Conservation (phyloP, 2,329 filamentous ascomycete genomes). For the Sodiomyces alkalinus region DNA sequence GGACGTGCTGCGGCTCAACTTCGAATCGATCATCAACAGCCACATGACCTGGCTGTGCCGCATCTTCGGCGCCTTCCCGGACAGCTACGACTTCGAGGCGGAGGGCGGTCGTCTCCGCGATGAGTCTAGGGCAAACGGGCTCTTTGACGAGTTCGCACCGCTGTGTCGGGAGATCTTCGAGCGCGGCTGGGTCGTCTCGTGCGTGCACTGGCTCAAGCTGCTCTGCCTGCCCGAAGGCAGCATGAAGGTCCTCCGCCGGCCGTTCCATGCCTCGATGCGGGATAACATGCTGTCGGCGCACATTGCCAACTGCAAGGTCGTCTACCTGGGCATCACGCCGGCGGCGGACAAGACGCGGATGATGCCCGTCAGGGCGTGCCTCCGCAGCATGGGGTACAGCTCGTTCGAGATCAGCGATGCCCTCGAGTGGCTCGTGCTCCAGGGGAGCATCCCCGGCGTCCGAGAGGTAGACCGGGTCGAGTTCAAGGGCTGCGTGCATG, state of each 20-base stretch:
- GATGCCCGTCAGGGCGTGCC: background rate
- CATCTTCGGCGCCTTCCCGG: background rate
- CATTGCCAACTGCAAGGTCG: background rate
- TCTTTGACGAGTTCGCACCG: too few species aligned
- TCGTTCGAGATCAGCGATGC: background rate
- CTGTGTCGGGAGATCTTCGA: too few species aligned
- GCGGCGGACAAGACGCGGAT: background rate
- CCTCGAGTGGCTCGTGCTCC: background rate
- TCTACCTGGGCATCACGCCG: conserved; percentile 1
- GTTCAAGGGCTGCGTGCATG: background rate
- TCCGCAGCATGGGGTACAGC: background rate
- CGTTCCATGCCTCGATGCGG: background rate
- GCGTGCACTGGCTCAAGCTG: background rate
- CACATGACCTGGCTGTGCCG: background rate
- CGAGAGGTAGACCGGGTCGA: background rate
- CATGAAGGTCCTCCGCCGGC: background rate
- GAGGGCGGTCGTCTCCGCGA: too few species aligned
- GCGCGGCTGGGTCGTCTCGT: too few species aligned
- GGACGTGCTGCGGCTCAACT: background rate
- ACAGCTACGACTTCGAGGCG: background rate
- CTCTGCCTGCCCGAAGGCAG: background rate
- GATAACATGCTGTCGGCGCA: background rate
- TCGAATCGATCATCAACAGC: background rate
- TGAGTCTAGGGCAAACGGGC: background rate
- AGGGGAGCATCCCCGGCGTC: background rate